Base-by-base conservation (phyloP, 2,329 filamentous ascomycete genomes). In the Alternaria conjuncta region DNA sequence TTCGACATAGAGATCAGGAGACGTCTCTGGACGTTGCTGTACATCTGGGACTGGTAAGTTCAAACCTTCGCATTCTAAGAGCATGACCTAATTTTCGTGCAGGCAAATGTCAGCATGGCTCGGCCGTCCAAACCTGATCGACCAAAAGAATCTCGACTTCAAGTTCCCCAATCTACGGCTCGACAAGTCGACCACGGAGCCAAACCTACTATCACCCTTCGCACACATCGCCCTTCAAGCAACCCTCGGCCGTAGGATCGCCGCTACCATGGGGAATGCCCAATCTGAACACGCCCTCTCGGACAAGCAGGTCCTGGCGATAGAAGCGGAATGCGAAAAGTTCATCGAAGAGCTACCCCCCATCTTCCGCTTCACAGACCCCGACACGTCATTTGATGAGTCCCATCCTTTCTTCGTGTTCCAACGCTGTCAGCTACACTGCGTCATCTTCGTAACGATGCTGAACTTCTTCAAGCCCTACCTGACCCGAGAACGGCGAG, bases 1-100 rank as follows among this genome's bases (percentile, higher is more conserved):
- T 85, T 84, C 60, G 83, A 85, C 13, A 74, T 78, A 7, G 84
- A 85, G 64, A 84, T 85, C 70, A 76, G 83, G 60, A 76, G 82
- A 60, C 79, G 83, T 5, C 60, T 84, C 5, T 85, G 83, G 84
- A 80, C 79, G 43, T 71, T 85, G 23, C 67, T 85, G 12, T 84
- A 82, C 63, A 66, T 80, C 41, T 86, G 83, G 83, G 84, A 85
- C 56, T 84, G 83, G 83, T 84, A 74, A 70, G 75, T 68, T 28
- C 3, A 36, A 21, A 36, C 0, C 8, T 11, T 1, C 36, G 8
- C 6, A 18, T 18, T n/a, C n/a, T n/a, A n/a, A n/a, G n/a, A 3
- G 46, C 7, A 49, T 10, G 7, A 3, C 1, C 15, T 63, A 25
- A 60, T 21, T 21, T 11, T 25, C 2, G 4, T 6, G 6, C 13